Evolutionary conservation across 2,329 filamentous ascomycete genomes (phyloP).

Genomic region (Colletotrichum liriopes): DNA sequence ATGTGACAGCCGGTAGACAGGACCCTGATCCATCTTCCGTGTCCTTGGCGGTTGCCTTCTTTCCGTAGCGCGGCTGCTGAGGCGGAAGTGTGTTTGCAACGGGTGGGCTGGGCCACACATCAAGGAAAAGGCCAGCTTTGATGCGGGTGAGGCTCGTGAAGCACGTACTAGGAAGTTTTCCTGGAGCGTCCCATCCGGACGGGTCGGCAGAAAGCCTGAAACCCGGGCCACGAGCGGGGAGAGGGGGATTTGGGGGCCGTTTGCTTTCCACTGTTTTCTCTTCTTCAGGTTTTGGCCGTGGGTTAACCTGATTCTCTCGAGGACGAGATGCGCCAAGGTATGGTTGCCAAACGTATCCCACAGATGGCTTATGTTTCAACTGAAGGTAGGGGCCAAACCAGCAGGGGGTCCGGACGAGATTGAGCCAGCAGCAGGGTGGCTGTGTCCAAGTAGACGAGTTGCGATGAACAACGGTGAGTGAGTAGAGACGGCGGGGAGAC

Average conservation of each 20-base stretch:
- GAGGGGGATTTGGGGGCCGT: not conserved
- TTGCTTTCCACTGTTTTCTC: not conserved
- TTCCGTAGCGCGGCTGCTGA: not conserved
- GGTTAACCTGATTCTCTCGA: not conserved
- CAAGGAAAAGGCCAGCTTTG: slow-evolving; percentile 11
- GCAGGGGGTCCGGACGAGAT: slow-evolving; percentile 5
- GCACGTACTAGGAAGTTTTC: slow-evolving; percentile 5
- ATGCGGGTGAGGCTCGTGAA: slow-evolving; percentile 16
- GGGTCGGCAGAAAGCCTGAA: slow-evolving; percentile 23
- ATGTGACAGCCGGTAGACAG: slow-evolving; percentile 1
- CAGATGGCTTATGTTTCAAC: not conserved
- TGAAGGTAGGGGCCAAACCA: not conserved
- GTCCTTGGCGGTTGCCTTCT: not conserved
- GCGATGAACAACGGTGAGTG: slow-evolving; percentile 26
- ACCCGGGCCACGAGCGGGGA: slow-evolving; percentile 16
- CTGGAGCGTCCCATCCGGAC: slow-evolving; percentile 27
- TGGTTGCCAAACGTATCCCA: not conserved
- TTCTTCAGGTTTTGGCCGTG: not conserved
- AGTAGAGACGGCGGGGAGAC: slow-evolving; percentile 22
- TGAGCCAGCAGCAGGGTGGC: slow-evolving; percentile 13
- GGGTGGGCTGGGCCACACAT: not conserved
- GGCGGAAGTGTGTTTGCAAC: slow-evolving; percentile 9
- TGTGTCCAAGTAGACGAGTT: slow-evolving; percentile 19
- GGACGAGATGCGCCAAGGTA: not conserved
- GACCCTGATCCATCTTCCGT: not conserved